Evolutionary conservation across 2,329 filamentous ascomycete species (phyloP), one percentile per base, ranked within the genome.

Genomic region (Daldinia sp.): DNA sequence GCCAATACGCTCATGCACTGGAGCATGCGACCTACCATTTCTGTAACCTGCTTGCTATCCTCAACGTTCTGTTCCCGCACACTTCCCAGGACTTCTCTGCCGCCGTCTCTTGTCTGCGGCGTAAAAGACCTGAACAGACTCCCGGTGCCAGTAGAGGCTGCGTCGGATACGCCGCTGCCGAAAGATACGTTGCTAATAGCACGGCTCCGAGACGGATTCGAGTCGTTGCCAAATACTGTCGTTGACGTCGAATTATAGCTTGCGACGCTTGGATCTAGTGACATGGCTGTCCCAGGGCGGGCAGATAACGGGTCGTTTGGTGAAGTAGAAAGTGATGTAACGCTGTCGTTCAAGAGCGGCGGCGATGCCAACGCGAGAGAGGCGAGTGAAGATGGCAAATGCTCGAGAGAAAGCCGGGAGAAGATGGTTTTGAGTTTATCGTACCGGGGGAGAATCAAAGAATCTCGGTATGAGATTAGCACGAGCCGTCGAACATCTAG

Each of bases 1-100:
- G 93, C 92, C 23, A 99, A 84, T 6, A 99, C 94, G 78, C 92
- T 95, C 80, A 98, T 91, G 79, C 96, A 99, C 82, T 99, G 96
- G 70, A 99, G 84, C 93, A 99, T 97, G 57, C 95, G 86, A 0
- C 94, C 96, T 0, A 98, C 94, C 73, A 95, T 97, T 74, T 98
- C 94, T 0, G 96, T 97, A 60, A 98, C 89, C 76, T 96, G 89
- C 77, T 93, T 88, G 55, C 89, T 91, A 75, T 92, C 88, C 78
- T 90, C 88, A 13, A 88, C 82, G 76, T 89, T 89, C 74, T 88
- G 86, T 75, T 89, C 85, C 63, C 85, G 84, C 55, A 85, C 78
- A 68, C 82, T 83, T 60, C 78, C 75, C n/a, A 76, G 60, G 0
- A 74, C 55, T 41, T 73, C 68, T 10, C 74, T 65, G 70, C 74